Percentiles rank a stretch among this genome's conserved stretches.
These are phyloP conservation scores for Cornus florida DNA, from an alignment of 148 eudicot species.

Conservation along the genomic window DNA sequence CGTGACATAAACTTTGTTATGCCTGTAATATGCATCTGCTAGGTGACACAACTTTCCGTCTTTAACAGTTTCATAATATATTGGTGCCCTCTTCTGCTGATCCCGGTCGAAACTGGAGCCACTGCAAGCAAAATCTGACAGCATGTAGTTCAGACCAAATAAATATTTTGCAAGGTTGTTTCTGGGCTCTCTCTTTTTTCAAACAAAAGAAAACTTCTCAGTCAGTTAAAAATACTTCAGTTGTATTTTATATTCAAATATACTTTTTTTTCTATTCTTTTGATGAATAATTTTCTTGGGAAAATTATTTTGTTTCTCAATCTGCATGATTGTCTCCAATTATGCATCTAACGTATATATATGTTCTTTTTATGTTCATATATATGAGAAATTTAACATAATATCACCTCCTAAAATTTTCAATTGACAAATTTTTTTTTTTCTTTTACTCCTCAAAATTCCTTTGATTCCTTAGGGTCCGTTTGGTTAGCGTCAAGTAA, in stretches of 20 bases:
- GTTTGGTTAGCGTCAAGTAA: too few species aligned
- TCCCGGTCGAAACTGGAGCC: constrained; percentile 58
- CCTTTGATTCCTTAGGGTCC: too few species aligned
- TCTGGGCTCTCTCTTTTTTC: not conserved
- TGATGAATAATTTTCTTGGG: not conserved
- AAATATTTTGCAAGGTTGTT: constrained; percentile 65
- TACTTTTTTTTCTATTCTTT: not conserved
- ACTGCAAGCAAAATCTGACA: constrained; percentile 58
- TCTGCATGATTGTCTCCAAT: constrained; percentile 1
- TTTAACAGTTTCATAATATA: constrained; percentile 64
- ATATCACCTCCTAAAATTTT: too few species aligned
- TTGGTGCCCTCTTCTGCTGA: constrained; percentile 89
- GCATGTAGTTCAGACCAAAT: constrained; percentile 56
- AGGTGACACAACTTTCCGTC: not conserved
- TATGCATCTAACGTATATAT: too few species aligned
- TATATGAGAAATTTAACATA: too few species aligned
- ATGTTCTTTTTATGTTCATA: too few species aligned
- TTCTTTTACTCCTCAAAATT: too few species aligned
- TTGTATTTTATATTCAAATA: not conserved
- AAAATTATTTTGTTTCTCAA: not conserved
- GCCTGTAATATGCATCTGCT: too few species aligned
- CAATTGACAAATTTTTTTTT: too few species aligned
- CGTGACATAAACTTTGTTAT: not conserved
- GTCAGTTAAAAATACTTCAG: not conserved
- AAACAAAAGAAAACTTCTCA: too few species aligned